These are phyloP conservation scores for Phragmites australis DNA, from an alignment of 176 grass and related monocot species.

Conservation along the genomic window DNA sequence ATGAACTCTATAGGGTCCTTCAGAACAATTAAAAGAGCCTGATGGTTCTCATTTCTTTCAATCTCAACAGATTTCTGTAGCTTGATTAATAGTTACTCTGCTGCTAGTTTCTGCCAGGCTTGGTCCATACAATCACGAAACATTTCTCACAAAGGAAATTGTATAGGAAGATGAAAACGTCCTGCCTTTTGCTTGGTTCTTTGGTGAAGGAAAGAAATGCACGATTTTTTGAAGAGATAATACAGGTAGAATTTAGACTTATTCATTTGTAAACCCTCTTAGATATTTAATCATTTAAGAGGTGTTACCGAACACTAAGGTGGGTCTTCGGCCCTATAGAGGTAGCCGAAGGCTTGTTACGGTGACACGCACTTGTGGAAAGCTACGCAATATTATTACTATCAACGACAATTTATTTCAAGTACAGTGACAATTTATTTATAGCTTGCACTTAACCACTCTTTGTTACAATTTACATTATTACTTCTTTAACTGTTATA, in stretches of 20 bases:
- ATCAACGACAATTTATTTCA: no score
- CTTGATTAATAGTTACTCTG: slow-evolving; percentile 30
- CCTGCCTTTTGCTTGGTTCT: slow-evolving; percentile 32
- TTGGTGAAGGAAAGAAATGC: slow-evolving; percentile 25
- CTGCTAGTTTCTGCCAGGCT: slow-evolving; percentile 45
- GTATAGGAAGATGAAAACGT: slow-evolving; percentile 51
- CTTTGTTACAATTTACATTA: no score
- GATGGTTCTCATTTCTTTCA: slow-evolving; percentile 43
- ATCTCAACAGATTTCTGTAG: slow-evolving; percentile 45
- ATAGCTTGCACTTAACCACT: no score
- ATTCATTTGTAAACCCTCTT: slow-evolving; percentile 42
- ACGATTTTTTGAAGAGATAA: slow-evolving; percentile 39
- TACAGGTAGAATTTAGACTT: slow-evolving; percentile 30
- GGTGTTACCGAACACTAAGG: neutral
- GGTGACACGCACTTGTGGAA: no score
- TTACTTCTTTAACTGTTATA: no score
- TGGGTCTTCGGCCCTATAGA: no score
- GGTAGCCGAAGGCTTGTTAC: no score
- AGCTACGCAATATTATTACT: no score
- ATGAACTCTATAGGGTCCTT: slow-evolving; percentile 90
- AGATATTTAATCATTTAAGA: slow-evolving; percentile 34
- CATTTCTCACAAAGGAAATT: slow-evolving; percentile 40
- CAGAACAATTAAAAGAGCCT: slow-evolving; percentile 65
- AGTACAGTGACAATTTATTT: no score
- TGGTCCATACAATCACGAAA: slow-evolving; percentile 44